Conservation (phyloP, 306 rosid species). For the Amphicarpaea edgeworthii region DNA sequence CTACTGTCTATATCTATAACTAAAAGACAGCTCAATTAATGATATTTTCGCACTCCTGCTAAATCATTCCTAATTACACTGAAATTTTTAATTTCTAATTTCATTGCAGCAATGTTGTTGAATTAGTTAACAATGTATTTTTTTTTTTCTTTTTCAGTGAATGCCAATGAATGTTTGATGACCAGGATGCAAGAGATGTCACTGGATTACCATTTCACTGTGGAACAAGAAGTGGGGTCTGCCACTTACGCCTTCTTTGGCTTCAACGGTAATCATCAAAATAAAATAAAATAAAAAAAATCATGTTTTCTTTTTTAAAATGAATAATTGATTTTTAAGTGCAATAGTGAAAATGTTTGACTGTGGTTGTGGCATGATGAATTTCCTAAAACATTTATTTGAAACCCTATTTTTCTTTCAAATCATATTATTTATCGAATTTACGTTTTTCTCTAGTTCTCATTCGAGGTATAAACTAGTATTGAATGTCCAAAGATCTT, state of each 20-base stretch:
- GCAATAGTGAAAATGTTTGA: conserved; percentile 1
- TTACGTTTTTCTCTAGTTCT: too few relatives aligned
- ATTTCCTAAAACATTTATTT: too few relatives aligned
- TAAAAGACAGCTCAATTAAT: conserved; percentile 33
- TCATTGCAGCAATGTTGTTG: conserved; percentile 28
- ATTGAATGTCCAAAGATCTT: too few relatives aligned
- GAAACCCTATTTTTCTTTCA: too few relatives aligned
- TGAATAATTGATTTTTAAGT: not conserved
- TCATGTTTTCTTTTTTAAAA: not conserved
- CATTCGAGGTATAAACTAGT: too few relatives aligned
- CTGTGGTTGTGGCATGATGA: conserved; percentile 9
- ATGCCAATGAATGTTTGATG: conserved; percentile 84
- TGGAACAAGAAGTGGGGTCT: conserved; percentile 92
- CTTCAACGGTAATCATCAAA: conserved; percentile 71
- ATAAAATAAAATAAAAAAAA: too few relatives aligned
- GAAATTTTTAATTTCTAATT: not conserved
- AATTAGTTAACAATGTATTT: not conserved
- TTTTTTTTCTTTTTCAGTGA: conserved; percentile 56
- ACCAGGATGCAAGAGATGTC: conserved; percentile 72
- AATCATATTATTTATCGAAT: too few relatives aligned
- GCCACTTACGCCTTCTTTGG: conserved; percentile 85
- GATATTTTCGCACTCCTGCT: conserved; percentile 8
- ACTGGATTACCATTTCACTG: conserved; percentile 45
- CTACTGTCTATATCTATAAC: conserved; percentile 39
- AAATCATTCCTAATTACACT: conserved; percentile 23